A percentile compares a stretch with the other conserved stretches of the same genome.
Conservation (phyloP, 257 asterid species). For the Ligustrum vulgare region DNA sequence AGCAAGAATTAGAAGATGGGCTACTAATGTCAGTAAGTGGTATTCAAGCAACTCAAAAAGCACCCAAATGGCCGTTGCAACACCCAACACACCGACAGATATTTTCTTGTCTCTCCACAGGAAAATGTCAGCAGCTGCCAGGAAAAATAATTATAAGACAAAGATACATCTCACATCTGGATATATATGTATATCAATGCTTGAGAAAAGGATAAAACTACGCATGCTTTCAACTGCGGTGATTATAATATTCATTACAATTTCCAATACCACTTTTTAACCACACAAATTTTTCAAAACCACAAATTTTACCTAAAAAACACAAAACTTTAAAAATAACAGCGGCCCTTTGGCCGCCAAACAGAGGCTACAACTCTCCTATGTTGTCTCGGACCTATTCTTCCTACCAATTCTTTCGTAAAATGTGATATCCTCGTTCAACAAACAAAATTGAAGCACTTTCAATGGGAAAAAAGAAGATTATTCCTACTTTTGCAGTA, state of each 20-base stretch:
- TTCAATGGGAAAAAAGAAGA: not conserved
- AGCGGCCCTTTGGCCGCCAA: too few species aligned
- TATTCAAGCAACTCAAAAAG: conserved; percentile 86
- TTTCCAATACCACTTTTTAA: too few species aligned
- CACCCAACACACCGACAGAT: conserved; percentile 71
- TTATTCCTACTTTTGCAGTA: not conserved
- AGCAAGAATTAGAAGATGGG: conserved; percentile 75
- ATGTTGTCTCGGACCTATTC: not conserved
- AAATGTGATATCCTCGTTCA: not conserved
- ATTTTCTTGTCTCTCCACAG: conserved; percentile 32
- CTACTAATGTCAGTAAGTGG: conserved; percentile 74
- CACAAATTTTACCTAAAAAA: too few species aligned
- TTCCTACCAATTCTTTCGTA: not conserved
- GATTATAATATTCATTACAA: too few species aligned
- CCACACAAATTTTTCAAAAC: too few species aligned
- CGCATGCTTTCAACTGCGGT: too few species aligned
- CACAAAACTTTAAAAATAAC: too few species aligned
- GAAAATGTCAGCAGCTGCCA: not conserved
- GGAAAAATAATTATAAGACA: not conserved
- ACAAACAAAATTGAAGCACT: not conserved
- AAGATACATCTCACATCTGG: not conserved
- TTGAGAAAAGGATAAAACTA: not conserved
- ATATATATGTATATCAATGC: not conserved
- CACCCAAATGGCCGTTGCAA: conserved; percentile 86
- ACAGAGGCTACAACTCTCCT: not conserved